These are phyloP conservation scores for Quercus engelmannii DNA, from an alignment of 306 rosid species.

Conservation along the genomic window DNA sequence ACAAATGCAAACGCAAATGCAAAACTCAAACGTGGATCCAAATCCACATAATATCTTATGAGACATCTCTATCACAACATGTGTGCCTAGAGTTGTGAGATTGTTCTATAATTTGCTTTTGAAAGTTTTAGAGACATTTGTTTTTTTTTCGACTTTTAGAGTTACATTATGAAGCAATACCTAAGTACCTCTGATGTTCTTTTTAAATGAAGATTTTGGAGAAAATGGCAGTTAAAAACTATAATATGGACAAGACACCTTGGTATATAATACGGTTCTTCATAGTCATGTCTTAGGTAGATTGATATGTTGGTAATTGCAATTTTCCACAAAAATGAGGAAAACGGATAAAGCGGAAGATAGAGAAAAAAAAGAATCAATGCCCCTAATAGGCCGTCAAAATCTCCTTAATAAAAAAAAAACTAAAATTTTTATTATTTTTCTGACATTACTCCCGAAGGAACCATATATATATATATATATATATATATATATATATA, in stretches of 20 bases:
- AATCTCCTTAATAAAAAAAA: background rate
- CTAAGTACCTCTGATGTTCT: background rate
- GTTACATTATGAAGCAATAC: background rate
- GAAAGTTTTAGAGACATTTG: background rate
- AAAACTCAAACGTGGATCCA: too few relatives aligned
- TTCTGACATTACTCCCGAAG: background rate
- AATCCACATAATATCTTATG: too few relatives aligned
- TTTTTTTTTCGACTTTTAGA: background rate
- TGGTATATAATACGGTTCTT: background rate
- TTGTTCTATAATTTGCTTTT: background rate
- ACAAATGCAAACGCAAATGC: too few relatives aligned
- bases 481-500: background rate
- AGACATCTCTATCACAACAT: too few relatives aligned
- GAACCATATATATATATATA: background rate
- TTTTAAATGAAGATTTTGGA: background rate
- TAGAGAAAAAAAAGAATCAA: background rate
- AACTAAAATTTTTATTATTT: background rate
- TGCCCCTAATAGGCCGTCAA: background rate
- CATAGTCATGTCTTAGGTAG: background rate
- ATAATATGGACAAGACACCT: background rate
- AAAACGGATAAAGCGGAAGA: too few relatives aligned
- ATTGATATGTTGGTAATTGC: background rate
- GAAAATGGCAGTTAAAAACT: background rate
- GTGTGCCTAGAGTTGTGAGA: background rate
- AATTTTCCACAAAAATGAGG: background rate